Base-by-base conservation (phyloP, 306 rosid species). In the Begonia fuchsioides region DNA sequence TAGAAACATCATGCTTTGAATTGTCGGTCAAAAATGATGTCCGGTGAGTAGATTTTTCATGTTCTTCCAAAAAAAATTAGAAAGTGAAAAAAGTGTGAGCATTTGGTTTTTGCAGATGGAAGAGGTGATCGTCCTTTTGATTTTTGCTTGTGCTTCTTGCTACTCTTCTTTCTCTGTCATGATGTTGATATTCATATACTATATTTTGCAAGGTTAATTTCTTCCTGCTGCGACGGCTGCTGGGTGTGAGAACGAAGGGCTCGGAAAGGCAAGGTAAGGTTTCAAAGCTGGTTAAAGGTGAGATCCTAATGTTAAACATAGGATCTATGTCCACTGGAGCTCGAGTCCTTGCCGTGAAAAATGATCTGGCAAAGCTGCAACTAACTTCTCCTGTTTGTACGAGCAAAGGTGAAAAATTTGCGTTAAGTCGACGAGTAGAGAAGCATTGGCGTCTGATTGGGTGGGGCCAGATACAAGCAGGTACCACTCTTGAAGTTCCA, bases 371-470 rank as follows among this genome's bases (percentile, higher is more conserved):
- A 0, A 90, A 90, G 66, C 15, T 58, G 49, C 95, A 81, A 62
- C 86, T 90, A 32, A 85, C 95, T 2, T 74, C 97, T 52, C 97
- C 95, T 2, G 97, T 90, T 54, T 90, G 97, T 76, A 90, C 97
- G 12, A 83, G 90, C 75, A 84, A 44, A 63, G 95, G 95, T 15
- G 97, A 88, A 73, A 88, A 88, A 72, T 78, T 90, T 39, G 97
- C 97, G 0, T 86, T 90, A 40, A 90, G 97, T 63, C 66, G 97
- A 26, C 75, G 95, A 46, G 97, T 90, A 1, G 97, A 90, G 78
- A 90, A 90, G 86, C 96, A 88, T 38, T 88, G 95, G 93, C 93
- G 96, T 64, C 93, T 86, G 26, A 86, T 86, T 5, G 96, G 96
- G 7, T 86, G 96, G 96, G 96, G 96, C 13, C 94, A 82, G 64